Base-by-base conservation (phyloP, 2,329 filamentous ascomycete genomes). In the Graphilbum fragrans region DNA sequence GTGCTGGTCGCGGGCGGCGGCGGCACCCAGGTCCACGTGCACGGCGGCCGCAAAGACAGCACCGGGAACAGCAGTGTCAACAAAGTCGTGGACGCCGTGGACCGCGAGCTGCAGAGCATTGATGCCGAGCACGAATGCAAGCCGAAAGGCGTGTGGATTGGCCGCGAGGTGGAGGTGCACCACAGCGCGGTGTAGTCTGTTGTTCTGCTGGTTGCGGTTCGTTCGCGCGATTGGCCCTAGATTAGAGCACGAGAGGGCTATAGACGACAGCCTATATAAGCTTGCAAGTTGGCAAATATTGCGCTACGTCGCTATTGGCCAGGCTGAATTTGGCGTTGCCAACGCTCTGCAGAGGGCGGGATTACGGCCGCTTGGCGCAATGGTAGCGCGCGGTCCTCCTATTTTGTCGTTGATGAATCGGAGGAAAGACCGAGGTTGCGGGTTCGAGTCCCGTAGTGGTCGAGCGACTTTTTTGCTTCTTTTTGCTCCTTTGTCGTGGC, bases 321-420 rank as follows among this genome's bases (percentile, higher is more conserved):
- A 43, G 40, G 23, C 23, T 12, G 20, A 37, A 23, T 37, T 23
- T 14, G 19, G 9, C 23, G 5, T 19, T 10, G 33, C 8, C 23
- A 10, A 29, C n/a, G 35, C 25, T 21, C 14, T 34, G 23, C 23
- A 12, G 7, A 7, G 23, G 12, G 23, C 12, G n/a, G 20, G n/a
- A 14, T n/a, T 37, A 47, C n/a, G 49, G 49, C 47, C 49, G 45
- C 47, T 50, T 50, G 49, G 49, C 49, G 49, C 49, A 50, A 50
- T 50, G 49, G 49, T 50, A 50, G 49, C 49, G 49, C 49, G 49
- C 49, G 47, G 49, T 50, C 49, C 49, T 50, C 49, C 49, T 50
- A 50, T 50, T 50, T 49, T 45, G 42, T 42, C 42, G 41, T 21
- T 19, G 47, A 50, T 29, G 41, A 23, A 5, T 39, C 44, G 41